Percentiles rank a stretch among this genome's conserved stretches.
phyloP scores from a whole-genome alignment of 176 grass and related monocot genomes.

The Bolboschoenus planiculmis region DNA sequence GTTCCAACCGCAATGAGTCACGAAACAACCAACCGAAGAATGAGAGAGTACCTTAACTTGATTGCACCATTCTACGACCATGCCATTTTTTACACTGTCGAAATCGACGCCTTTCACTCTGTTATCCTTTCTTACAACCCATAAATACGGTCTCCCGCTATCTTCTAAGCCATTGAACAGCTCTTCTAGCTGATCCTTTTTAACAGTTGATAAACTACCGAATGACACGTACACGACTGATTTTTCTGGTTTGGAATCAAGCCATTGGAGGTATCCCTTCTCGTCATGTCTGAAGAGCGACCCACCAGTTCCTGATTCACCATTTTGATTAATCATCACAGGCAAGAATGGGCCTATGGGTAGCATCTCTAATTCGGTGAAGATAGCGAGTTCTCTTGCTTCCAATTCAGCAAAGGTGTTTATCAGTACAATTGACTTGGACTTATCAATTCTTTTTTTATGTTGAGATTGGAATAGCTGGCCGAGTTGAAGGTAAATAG shows the following conservation, averaged over 20 bases:
- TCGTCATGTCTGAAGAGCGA: constrained; percentile 16
- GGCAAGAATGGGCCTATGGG: constrained; percentile 11
- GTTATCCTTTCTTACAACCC: constrained; percentile 42
- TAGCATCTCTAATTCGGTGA: constrained; percentile 7
- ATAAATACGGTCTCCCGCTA: constrained; percentile 29
- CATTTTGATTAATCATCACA: not conserved
- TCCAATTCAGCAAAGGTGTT: constrained; percentile 42
- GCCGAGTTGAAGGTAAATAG: constrained; percentile 8
- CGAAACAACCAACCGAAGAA: constrained; percentile 49
- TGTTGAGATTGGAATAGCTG: constrained; percentile 30
- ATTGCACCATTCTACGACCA: constrained; percentile 40
- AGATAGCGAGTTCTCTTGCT: not conserved
- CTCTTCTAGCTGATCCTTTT: constrained; percentile 29
- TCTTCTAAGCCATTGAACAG: constrained; percentile 25
- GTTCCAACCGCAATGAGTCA: constrained; percentile 66
- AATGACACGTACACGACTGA: constrained; percentile 60
- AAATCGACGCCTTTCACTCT: not conserved
- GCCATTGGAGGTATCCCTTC: constrained; percentile 50
- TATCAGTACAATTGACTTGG: constrained; percentile 28
- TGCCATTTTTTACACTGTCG: constrained; percentile 8
- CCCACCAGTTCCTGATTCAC: not conserved
- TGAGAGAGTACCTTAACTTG: constrained; percentile 45
- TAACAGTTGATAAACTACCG: constrained; percentile 20
- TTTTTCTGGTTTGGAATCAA: constrained; percentile 27
- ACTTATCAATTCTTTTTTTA: constrained; percentile 4